These are phyloP conservation scores for Dendrobium nobile DNA, from an alignment of 106 monocot species.

Conservation along the genomic window DNA sequence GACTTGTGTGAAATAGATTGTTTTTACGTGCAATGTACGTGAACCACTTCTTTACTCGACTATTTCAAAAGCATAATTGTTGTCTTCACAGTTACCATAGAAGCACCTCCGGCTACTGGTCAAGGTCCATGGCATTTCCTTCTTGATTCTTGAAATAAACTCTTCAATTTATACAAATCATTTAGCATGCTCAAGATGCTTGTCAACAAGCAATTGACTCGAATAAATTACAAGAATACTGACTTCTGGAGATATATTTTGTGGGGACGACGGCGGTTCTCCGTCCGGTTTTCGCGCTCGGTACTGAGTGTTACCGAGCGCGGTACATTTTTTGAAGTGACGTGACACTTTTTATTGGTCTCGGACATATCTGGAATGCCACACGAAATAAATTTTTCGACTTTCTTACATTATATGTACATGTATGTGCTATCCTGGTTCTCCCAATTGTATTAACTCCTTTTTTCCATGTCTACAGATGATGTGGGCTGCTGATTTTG, in stretches of 20 bases:
- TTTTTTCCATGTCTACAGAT: conserved; percentile 45
- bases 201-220: not conserved
- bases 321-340: no score
- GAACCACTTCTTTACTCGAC: not conserved
- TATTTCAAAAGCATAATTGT: not conserved
- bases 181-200: not conserved
- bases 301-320: no score
- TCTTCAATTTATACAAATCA: not conserved
- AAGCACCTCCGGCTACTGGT: not conserved
- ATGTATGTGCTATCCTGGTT: not conserved
- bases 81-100: not conserved
- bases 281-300: no score
- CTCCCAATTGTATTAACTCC: not conserved
- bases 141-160: not conserved
- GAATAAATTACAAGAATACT: not conserved
- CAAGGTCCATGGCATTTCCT: not conserved
- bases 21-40: not conserved
- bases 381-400: no score
- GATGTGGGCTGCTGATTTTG: conserved; percentile 99
- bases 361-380: no score
- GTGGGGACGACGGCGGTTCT: no score
- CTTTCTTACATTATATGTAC: not conserved
- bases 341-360: no score
- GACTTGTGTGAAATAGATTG: not conserved
- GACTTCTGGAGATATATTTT: not conserved